Evolutionary conservation across 768 basidiomycete species (phyloP).

Genomic region (Kwoniella botswanensis): DNA sequence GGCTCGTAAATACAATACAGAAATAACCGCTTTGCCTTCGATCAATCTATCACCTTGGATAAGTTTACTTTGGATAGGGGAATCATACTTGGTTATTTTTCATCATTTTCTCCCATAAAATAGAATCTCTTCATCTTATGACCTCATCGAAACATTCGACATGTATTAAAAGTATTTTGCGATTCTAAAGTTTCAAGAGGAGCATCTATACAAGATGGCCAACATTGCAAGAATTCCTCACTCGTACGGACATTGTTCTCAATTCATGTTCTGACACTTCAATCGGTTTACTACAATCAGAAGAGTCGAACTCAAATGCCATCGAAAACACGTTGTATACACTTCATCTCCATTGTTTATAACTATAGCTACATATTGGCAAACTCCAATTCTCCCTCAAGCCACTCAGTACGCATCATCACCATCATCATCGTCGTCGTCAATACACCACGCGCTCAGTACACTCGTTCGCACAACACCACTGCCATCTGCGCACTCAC

Average conservation of each 20-base stretch:
- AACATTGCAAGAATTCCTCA: too few species aligned
- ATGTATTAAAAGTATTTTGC: constrained; percentile 1
- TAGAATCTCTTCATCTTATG: not conserved
- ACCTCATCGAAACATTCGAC: not conserved
- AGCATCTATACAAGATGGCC: too few species aligned
- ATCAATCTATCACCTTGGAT: not conserved
- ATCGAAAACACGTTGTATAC: not conserved
- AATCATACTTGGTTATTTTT: constrained; percentile 8
- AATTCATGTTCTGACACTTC: too few species aligned
- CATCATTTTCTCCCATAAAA: not conserved
- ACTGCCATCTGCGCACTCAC: not conserved
- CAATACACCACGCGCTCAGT: constrained; percentile 3
- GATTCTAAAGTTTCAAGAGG: too few species aligned
- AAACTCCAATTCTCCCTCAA: not conserved
- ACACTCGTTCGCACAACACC: constrained; percentile 1
- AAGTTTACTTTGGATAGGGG: too few species aligned
- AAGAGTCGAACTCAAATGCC: too few species aligned
- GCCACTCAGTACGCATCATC: not conserved
- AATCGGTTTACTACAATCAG: too few species aligned
- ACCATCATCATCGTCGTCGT: not conserved
- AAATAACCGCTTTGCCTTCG: constrained; percentile 36
- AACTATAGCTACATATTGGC: constrained; percentile 8
- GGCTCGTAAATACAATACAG: constrained; percentile 57
- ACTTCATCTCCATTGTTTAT: constrained; percentile 1
- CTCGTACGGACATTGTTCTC: too few species aligned